phyloP scores from a whole-genome alignment of 169 alveolate species.

The Plasmodium inui region DNA sequence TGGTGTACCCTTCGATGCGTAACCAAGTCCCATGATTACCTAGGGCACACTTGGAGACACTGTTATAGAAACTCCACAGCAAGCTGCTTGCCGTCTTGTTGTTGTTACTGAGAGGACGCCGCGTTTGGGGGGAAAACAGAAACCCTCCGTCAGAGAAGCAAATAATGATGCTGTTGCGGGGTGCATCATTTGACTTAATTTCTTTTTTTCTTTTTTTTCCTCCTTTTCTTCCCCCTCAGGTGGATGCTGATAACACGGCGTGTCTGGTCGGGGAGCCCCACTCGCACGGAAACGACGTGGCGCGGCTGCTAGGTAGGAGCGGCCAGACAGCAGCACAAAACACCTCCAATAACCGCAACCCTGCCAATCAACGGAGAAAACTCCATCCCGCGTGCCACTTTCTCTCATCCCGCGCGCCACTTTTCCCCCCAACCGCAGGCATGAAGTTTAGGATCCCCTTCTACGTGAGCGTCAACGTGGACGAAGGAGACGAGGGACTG shows the following conservation, averaged over 20 bases:
- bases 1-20: background rate
- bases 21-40: background rate
- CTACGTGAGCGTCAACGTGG: constrained; percentile 63
- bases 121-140: background rate
- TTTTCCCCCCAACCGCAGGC: background rate
- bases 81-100: background rate
- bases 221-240: background rate
- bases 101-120: no score
- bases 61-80: background rate
- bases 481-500: constrained; percentile 51
- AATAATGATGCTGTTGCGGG: background rate
- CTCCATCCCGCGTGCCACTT: background rate
- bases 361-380: background rate
- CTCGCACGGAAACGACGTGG: constrained; percentile 67
- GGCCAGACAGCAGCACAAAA: no score
- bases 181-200: background rate
- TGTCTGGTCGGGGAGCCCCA: constrained; percentile 61
- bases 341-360: background rate
- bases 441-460: constrained; percentile 64
- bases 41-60: background rate
- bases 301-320: constrained; percentile 40
- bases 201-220: background rate
- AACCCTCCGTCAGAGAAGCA: background rate
- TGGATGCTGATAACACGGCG: constrained; percentile 59
- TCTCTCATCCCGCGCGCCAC: no score